These are phyloP conservation scores for Salix dunnii DNA, from an alignment of 345 rosid species.

Conservation along the genomic window DNA sequence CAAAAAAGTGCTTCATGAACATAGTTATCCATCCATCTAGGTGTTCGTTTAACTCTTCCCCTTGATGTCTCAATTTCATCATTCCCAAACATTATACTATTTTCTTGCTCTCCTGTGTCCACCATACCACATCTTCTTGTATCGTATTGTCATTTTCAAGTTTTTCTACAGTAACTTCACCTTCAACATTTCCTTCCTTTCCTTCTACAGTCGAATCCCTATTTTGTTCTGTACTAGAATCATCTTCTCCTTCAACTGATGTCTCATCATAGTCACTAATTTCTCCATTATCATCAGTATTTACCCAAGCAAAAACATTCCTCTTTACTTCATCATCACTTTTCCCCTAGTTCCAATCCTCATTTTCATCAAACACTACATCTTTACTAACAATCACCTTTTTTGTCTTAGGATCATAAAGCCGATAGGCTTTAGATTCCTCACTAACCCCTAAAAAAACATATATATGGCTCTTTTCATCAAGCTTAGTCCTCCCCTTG, in stretches of 20 bases:
- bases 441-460: background rate
- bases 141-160: too few relatives aligned
- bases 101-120: too few relatives aligned
- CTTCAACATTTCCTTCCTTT: too few relatives aligned
- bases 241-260: too few relatives aligned
- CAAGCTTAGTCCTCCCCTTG: background rate
- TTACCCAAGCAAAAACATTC: background rate
- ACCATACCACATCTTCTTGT: too few relatives aligned
- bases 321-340: background rate
- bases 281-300: background rate
- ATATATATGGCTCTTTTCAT: background rate
- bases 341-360: background rate
- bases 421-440: background rate
- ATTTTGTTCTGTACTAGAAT: background rate
- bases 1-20: background rate
- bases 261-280: background rate
- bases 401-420: background rate
- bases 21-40: background rate
- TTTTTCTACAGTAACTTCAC: too few relatives aligned
- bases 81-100: too few relatives aligned
- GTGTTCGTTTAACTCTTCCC: background rate
- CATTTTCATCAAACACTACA: background rate
- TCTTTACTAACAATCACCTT: background rate
- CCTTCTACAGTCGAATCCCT: too few relatives aligned
- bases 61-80: background rate